Percentiles rank a stretch among this genome's conserved stretches.
Conservation (phyloP, 1,284 basidiomycete genomes). For the Lentinula novae-zelandiae region DNA sequence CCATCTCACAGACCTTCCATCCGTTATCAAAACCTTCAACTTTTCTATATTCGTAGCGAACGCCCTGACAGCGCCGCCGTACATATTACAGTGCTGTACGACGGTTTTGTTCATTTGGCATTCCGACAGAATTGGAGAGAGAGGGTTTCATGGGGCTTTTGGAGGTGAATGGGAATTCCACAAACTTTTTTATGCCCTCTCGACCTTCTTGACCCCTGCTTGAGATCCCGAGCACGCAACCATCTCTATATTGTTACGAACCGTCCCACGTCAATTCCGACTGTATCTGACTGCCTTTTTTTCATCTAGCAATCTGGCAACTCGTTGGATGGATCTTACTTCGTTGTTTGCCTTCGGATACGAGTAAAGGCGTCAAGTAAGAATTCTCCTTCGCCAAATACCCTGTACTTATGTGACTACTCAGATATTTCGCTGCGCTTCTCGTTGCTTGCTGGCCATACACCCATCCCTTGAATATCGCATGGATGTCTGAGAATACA, state of each 20-base stretch:
- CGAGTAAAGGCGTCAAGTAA: slow-evolving; percentile 28
- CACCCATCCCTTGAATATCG: slow-evolving; percentile 35
- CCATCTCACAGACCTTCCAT: slow-evolving; percentile 28
- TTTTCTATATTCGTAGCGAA: slow-evolving; percentile 35
- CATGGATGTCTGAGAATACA: slow-evolving; percentile 39
- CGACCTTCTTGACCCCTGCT: too few relatives aligned
- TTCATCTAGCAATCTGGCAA: slow-evolving; percentile 15
- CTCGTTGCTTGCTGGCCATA: slow-evolving; percentile 35
- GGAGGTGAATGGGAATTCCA: slow-evolving; percentile 20
- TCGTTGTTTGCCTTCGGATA: slow-evolving; percentile 25
- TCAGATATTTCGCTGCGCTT: slow-evolving; percentile 30
- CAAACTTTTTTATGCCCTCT: too few relatives aligned
- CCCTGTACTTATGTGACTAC: background rate
- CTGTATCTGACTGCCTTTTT: background rate
- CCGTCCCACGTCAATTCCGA: background rate
- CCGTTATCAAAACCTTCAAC: slow-evolving; percentile 35
- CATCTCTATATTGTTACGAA: background rate
- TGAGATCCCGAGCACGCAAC: background rate
- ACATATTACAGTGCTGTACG: slow-evolving; percentile 31
- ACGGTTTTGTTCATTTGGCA: slow-evolving; percentile 31
- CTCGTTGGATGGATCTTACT: slow-evolving; percentile 34
- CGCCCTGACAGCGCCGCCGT: slow-evolving; percentile 36
- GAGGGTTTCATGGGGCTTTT: slow-evolving; percentile 34
- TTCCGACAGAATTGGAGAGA: slow-evolving; percentile 31
- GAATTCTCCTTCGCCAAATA: background rate